Evolutionary conservation across 805 yeast species (phyloP).

Genomic region (Candida qinlingensis): DNA sequence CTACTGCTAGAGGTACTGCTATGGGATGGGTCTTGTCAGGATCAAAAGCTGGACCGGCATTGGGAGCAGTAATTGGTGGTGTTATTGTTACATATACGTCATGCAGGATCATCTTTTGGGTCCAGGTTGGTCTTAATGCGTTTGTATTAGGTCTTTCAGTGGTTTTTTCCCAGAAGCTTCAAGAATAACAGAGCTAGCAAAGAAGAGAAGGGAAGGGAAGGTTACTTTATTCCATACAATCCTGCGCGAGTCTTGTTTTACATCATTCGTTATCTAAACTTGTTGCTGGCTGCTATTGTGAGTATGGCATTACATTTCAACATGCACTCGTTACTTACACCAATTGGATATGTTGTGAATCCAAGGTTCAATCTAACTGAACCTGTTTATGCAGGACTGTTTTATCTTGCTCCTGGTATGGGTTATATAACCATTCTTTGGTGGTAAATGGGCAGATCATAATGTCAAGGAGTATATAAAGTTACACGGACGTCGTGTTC

Average conservation of each 20-base stretch:
- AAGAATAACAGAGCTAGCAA: constrained; percentile 26
- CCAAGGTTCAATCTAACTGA: constrained; percentile 45
- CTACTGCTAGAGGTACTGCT: constrained; percentile 44
- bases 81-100: constrained; percentile 42
- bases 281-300: constrained; percentile 42
- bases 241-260: neutral
- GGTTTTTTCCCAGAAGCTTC: constrained; percentile 43
- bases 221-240: constrained; percentile 13
- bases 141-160: constrained; percentile 30
- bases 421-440: constrained; percentile 45
- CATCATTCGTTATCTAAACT: constrained; percentile 38
- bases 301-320: constrained; percentile 39
- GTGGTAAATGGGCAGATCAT: constrained; percentile 49
- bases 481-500: constrained; percentile 35
- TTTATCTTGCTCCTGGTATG: constrained; percentile 52
- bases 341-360: constrained; percentile 49
- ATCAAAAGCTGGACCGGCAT: constrained; percentile 47
- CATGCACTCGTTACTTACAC: constrained; percentile 49
- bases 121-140: constrained; percentile 41
- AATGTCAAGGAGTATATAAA: constrained; percentile 39
- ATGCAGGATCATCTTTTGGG: constrained; percentile 52
- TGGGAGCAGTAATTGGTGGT: constrained; percentile 54
- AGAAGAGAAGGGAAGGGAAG: constrained; percentile 33
- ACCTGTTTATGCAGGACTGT: constrained; percentile 47
- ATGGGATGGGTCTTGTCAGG: constrained; percentile 47